phyloP scores from a whole-genome alignment of 306 rosid genomes.

The Quercus mongolica region DNA sequence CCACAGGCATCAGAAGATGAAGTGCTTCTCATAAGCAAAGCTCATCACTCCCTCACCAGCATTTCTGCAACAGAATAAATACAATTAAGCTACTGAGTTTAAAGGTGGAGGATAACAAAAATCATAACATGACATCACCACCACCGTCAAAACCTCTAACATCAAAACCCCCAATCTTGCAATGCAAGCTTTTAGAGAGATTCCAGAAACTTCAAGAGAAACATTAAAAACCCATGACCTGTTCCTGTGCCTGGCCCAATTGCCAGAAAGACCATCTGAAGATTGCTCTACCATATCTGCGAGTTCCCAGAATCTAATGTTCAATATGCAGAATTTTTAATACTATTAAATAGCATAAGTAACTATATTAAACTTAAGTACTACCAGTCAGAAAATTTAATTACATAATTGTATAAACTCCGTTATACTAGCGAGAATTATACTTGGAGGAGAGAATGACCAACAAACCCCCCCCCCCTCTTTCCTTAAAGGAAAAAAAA shows the following conservation, averaged over 20 bases:
- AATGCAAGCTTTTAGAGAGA: constrained; percentile 52
- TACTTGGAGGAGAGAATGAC: constrained; percentile 16
- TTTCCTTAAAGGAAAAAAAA: not conserved
- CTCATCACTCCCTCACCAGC: constrained; percentile 82
- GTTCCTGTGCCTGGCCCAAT: constrained; percentile 70
- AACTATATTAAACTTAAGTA: constrained; percentile 33
- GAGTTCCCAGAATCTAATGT: constrained; percentile 76
- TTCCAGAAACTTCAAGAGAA: constrained; percentile 41
- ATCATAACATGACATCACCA: constrained; percentile 55
- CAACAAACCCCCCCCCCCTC: too few relatives aligned
- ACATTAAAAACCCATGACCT: constrained; percentile 53
- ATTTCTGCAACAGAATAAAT: constrained; percentile 89
- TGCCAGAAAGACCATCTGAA: constrained; percentile 68
- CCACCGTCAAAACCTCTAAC: constrained; percentile 33
- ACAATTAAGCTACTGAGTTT: constrained; percentile 63
- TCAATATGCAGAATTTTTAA: constrained; percentile 51
- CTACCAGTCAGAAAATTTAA: constrained; percentile 30
- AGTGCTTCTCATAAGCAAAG: constrained; percentile 77
- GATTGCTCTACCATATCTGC: constrained; percentile 62
- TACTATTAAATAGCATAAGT: constrained; percentile 38
- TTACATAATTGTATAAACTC: constrained; percentile 20
- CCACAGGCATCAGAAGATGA: constrained; percentile 68
- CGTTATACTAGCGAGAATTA: constrained; percentile 13
- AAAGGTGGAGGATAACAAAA: constrained; percentile 52
- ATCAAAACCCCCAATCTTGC: constrained; percentile 49